A percentile compares a stretch with the other conserved stretches of the same genome.
Evolutionary conservation across 352 stramenopile genomes (phyloP).

Genomic region (Phytophthora pistaciae): DNA sequence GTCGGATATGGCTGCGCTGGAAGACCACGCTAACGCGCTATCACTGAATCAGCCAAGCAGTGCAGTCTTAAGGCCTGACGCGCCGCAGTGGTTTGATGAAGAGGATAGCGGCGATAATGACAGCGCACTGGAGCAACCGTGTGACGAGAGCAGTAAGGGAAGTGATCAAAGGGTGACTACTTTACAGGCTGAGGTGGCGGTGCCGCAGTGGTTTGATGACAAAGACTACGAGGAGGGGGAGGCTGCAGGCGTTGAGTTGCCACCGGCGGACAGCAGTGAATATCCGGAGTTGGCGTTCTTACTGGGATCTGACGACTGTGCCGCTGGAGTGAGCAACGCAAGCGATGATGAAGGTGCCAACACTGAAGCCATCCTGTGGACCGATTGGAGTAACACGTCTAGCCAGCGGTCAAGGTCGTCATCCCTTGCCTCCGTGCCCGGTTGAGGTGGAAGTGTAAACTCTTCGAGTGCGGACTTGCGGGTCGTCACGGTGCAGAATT

Average conservation of each 20-base stretch:
- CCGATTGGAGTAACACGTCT: conserved; percentile 12
- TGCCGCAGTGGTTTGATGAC: conserved; percentile 31
- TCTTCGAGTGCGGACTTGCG: too few relatives aligned
- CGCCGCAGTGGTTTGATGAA: conserved; percentile 29
- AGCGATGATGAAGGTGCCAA: conserved; percentile 10
- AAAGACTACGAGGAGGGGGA: conserved; percentile 18
- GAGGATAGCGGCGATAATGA: conserved; percentile 5
- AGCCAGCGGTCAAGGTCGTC: conserved; percentile 2
- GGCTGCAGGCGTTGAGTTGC: conserved; percentile 8
- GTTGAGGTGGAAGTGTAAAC: too few relatives aligned
- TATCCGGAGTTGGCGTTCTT: not conserved
- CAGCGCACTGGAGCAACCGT: not conserved
- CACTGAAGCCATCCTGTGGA: conserved; percentile 12
- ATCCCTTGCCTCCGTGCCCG: not conserved
- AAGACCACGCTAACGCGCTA: not conserved
- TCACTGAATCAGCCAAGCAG: not conserved
- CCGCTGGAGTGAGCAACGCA: not conserved
- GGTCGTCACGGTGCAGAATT: too few relatives aligned
- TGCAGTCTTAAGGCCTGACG: conserved; percentile 13
- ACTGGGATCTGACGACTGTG: not conserved
- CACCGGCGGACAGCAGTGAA: conserved; percentile 1
- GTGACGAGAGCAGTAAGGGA: not conserved
- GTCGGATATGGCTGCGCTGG: not conserved
- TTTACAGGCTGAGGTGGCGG: not conserved
- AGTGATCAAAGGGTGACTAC: not conserved